Base-by-base conservation (phyloP, 768 basidiomycete species). In the Naganishia randhawae region DNA sequence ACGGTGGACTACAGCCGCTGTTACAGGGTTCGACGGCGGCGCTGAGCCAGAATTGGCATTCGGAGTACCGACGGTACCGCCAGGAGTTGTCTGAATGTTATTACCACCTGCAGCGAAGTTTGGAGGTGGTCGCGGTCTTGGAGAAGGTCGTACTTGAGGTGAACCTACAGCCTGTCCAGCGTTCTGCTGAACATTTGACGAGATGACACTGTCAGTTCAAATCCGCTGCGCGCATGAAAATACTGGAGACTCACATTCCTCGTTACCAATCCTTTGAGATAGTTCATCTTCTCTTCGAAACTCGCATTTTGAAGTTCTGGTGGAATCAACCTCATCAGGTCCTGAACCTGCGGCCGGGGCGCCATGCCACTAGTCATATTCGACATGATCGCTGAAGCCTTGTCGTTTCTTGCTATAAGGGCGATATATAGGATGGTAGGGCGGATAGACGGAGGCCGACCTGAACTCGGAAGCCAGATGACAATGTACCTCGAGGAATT, bases 301-400 rank as follows among this genome's bases (percentile, higher is more conserved):
- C 51, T 66, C 37, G 39, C 37, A 29, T n/a, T 54, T 41, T 66
- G 50, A 13, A 66, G 50, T 33, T 66, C 65, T 25, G 51, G n/a
- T 25, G 65, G 65, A 31, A 66, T 52, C 50, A 66, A 13, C 65
- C 65, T 61, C 57, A 33, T 61, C 39, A 61, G 57, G 17, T 61
- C 57, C 37, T 61, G 57, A 35, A 61, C 7, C 19, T 42, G 5
- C 37, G 57, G 57, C 57, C 57, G 13, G 1, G 57, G 57, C 1
- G 57, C 14, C 57, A 41, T 39, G 35, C 57, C 57, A 25, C 27
- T 29, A 5, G 57, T 61, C 17, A 25, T n/a, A 42, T 61, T 61
- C 31, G 57, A 39, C 57, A 61, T 61, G 32, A 22, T 13, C n/a
- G 3, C 1, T 32, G 8, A 11, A 55, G 9, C n/a, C 11, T 7